phyloP scores from a whole-genome alignment of 169 alveolate genomes.

The Plasmodium vivax region DNA sequence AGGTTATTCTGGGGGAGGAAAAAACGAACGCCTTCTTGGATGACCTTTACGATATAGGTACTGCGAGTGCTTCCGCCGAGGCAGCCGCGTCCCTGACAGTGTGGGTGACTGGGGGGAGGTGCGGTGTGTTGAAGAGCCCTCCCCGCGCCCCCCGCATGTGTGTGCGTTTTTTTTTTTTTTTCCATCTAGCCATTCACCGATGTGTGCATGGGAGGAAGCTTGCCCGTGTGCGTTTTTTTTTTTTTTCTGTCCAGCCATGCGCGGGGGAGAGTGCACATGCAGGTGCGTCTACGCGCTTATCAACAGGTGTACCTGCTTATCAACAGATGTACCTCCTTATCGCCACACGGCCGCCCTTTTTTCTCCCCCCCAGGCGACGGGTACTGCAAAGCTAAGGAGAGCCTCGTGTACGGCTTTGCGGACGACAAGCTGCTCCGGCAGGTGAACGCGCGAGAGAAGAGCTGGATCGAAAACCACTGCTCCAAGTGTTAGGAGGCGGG shows the following conservation, averaged over 20 bases:
- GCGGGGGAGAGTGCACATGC: neutral
- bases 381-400: slow-evolving; percentile 36
- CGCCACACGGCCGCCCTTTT: neutral
- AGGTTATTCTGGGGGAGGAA: slow-evolving; percentile 29
- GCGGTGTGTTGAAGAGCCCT: neutral
- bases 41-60: slow-evolving; percentile 57
- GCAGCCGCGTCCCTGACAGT: no score
- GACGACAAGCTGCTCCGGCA: slow-evolving; percentile 27
- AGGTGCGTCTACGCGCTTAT: neutral
- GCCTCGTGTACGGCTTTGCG: slow-evolving; percentile 18
- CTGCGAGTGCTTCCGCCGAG: neutral
- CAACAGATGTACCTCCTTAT: neutral
- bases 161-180: neutral
- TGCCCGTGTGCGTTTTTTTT: neutral
- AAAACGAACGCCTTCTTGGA: slow-evolving; percentile 34
- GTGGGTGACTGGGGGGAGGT: no score
- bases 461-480: slow-evolving; percentile 58
- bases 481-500: slow-evolving; percentile 1
- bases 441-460: slow-evolving; percentile 58
- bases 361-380: slow-evolving; percentile 42
- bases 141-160: neutral
- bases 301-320: neutral
- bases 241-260: neutral
- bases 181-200: neutral
- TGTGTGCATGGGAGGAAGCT: neutral